Evolutionary conservation across 148 eudicot genomes (phyloP), one percentile per base, ranked within the genome.

Genomic region (Talinum fruticosum): DNA sequence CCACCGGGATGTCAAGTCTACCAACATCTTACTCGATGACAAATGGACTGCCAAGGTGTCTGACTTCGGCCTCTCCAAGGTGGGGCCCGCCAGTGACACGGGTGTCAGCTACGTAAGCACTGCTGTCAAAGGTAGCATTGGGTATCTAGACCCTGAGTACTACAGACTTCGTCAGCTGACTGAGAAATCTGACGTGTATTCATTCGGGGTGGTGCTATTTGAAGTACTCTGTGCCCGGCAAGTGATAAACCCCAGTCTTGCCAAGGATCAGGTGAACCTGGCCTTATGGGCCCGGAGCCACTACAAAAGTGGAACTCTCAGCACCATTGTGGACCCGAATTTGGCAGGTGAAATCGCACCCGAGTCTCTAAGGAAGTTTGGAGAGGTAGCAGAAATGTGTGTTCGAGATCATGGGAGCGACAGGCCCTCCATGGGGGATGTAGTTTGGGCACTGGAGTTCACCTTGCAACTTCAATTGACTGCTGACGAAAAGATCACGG

Each of bases 131-230:
- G 92, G 90, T 0, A 87, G 85, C 53, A 10, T 83, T 15, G 90
- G 90, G 47, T 87, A 87, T 34, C 62, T 87, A 4, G 92, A 87
- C 66, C 90, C 92, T 0, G 86, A 89, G 68, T 89, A 89, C 45
- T 85, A 75, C 32, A 54, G 66, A 44, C 65, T 77, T 4, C 85
- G 80, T 21, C 86, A 79, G 49, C 33, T 89, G 33, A 89, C 88
- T 0, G 84, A 75, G 34, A 89, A 85, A 21, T 89, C 90, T 0
- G 90, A 87, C 23, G 87, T 87, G 16, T 89, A 84, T 61, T 87
- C 90, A 0, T 89, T 87, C 16, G 90, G 90, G 3, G 90, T 89
- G 29, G 87, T 89, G 35, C 35, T 89, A 26, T 79, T 87, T 24
- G 92, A 89, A 45, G 88, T 85, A n/a, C 71, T 89, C 26, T 89